Base-by-base conservation (phyloP, 495 filamentous ascomycete genomes). In the Penicillium coffeae region DNA sequence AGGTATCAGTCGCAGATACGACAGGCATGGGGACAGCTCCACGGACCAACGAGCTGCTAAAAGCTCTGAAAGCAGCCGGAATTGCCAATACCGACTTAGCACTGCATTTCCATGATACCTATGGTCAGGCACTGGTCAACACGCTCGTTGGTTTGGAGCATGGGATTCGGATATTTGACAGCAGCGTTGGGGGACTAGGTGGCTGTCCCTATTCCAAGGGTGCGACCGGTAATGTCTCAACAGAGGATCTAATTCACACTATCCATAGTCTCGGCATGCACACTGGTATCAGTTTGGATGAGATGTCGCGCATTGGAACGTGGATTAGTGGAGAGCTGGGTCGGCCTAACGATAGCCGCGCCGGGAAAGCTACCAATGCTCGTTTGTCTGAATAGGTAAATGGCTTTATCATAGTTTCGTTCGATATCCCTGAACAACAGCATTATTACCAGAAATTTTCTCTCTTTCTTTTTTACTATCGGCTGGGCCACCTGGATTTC, bases 91-190 rank as follows among this genome's bases (percentile, higher is more conserved):
- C 87, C 55, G 90, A 94, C 56, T 56, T 98, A 1, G 91, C 92
- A 1, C 82, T 95, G 65, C 93, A 98, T 59, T 96, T 96, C 62
- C 93, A 97, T 54, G 90, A 98, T 58, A 99, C 94, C 3, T 99
- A 94, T 66, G 94, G 91, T 8, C 87, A 93, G 70, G 94, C 94
- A 7, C 72, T 97, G 45, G 87, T 95, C 21, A 96, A 98, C 60
- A 87, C 86, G 0, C 79, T 90, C 3, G 86, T 96, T 2, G 85
- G 86, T 16, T 71, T 97, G 8, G 91, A 96, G 66, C 84, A 89
- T 46, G 93, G 93, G 0, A 85, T 99, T 45, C 68, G 93, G 35
- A 86, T 83, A 1, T 97, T 97, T 68, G 93, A 99, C 62, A 83
- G 82, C 48, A 88, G 86, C 43, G 90, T 97, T 9, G 91, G 83